Base-by-base conservation (phyloP, 2,329 filamentous ascomycete species). In the Westerdykella aurantiaca region DNA sequence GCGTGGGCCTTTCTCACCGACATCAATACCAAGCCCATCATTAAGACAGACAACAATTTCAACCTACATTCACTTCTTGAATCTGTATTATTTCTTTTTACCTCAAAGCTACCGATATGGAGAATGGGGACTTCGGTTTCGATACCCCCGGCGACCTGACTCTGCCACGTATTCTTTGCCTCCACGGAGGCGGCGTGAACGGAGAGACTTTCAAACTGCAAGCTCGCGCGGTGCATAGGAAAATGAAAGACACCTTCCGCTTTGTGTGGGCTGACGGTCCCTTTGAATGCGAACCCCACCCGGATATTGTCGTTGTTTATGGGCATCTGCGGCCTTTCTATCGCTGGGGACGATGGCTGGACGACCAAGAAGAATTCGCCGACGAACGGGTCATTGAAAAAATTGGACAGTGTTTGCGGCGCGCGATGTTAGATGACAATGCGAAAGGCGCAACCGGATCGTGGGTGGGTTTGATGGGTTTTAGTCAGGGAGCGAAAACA, bases 131-230 rank as follows among this genome's bases (percentile, higher is more conserved):
- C 31, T 33, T 61, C 38, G 60, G 58, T 10, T n/a, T 50, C 13
- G 49, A 45, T 17, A 52, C 49, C 29, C 55, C 63, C 9, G 56
- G 61, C 45, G 55, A 61, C 18, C 55, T 35, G 12, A 37, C 42
- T 10, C 59, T 73, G 34, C 85, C 85, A 3, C 82, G 85, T 46
- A 80, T 90, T 53, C 81, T 90, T 53, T 89, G 85, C 67, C 80
- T 90, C n/a, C 86, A 90, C 65, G 86, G 86, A 61, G 86, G 85
- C 56, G 86, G 86, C 48, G 81, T 83, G 51, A 88, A 85, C 57
- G 81, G 76, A n/a, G 61, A 73, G 34, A 79, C 88, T 62, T 89
- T 89, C 70, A 71, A 75, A 48, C 64, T 76, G 10, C 86, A 90
- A 69, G 80, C 81, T 53, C 84, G 86, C 49, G 70, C 70, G 5